Evolutionary conservation across 805 yeast species (phyloP).

Genomic region (Saccharomycopsis fodiens): DNA sequence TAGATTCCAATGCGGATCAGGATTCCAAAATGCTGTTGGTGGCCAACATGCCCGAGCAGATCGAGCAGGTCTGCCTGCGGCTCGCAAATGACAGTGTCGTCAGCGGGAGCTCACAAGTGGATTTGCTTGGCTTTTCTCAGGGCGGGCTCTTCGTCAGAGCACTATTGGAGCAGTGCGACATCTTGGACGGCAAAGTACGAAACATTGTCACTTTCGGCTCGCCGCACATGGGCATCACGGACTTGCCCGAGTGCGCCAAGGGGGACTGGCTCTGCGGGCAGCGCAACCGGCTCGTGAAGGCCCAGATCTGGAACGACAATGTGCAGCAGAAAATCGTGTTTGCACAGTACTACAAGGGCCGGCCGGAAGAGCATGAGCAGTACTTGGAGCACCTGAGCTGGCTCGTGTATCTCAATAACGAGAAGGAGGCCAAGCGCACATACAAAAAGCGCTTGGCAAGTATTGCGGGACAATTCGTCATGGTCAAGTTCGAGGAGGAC

Average conservation of each 20-base stretch:
- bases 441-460: slow-evolving; percentile 36
- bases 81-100: slow-evolving; percentile 40
- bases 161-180: slow-evolving; percentile 51
- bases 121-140: slow-evolving; percentile 74
- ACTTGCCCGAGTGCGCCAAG: slow-evolving; percentile 62
- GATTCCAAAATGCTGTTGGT: slow-evolving; percentile 52
- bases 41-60: slow-evolving; percentile 52
- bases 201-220: slow-evolving; percentile 69
- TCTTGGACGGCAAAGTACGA: slow-evolving; percentile 31
- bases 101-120: slow-evolving; percentile 42
- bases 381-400: slow-evolving; percentile 53
- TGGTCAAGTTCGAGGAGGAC: slow-evolving; percentile 55
- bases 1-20: slow-evolving; percentile 39
- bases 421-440: slow-evolving; percentile 32
- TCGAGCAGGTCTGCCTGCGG: slow-evolving; percentile 49
- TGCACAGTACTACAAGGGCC: slow-evolving; percentile 73
- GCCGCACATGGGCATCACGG: slow-evolving; percentile 72
- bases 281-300: slow-evolving; percentile 56
- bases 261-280: slow-evolving; percentile 74
- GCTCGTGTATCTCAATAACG: slow-evolving; percentile 63
- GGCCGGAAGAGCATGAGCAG: slow-evolving; percentile 45
- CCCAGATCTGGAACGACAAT: slow-evolving; percentile 50
- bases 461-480: slow-evolving; percentile 43
- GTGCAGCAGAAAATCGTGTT: slow-evolving; percentile 55
- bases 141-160: slow-evolving; percentile 78